These are phyloP conservation scores for Candolleomyces aberdarensis DNA, from an alignment of 768 basidiomycete genomes.

Conservation along the genomic window DNA sequence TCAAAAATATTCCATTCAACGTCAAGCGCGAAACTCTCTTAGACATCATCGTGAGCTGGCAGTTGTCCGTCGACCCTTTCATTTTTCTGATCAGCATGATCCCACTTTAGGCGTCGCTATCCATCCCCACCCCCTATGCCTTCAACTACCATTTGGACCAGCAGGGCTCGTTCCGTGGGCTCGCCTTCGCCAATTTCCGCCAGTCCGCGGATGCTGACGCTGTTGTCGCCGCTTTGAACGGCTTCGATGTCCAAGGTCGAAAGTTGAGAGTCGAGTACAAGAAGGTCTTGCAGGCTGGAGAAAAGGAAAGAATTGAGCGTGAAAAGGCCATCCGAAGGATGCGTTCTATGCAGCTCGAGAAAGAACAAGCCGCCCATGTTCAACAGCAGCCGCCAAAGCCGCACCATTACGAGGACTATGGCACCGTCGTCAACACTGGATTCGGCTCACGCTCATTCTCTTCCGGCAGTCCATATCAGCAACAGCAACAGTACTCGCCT, in stretches of 20 bases:
- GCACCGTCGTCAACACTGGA: conserved; percentile 52
- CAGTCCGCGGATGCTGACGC: conserved; percentile 89
- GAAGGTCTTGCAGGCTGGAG: conserved; percentile 97
- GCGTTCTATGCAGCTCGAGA: conserved; percentile 95
- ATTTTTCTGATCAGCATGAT: conserved; percentile 13
- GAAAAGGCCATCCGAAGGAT: conserved; percentile 98
- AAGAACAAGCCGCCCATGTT: conserved; percentile 44
- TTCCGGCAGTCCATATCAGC: conserved; percentile 56
- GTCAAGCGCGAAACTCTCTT: conserved; percentile 95
- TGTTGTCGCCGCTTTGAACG: conserved; percentile 93
- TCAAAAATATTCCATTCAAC: conserved; percentile 99
- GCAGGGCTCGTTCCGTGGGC: conserved; percentile 91
- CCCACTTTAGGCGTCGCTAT: conserved; percentile 68
- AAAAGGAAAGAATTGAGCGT: conserved; percentile 97
- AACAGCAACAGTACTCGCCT: conserved; percentile 59
- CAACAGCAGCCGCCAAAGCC: conserved; percentile 45
- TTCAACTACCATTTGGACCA: conserved; percentile 99
- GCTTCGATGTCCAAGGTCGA: conserved; percentile 93
- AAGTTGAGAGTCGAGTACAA: conserved; percentile 99
- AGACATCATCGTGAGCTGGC: conserved; percentile 84
- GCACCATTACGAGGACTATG: conserved; percentile 72
- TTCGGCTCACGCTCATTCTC: conserved; percentile 78
- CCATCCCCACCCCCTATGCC: conserved; percentile 95
- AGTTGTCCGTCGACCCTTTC: conserved; percentile 10
- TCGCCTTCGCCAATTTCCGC: conserved; percentile 98